phyloP scores from a whole-genome alignment of 345 rosid genomes.

The Rhodamnia rubescens region DNA sequence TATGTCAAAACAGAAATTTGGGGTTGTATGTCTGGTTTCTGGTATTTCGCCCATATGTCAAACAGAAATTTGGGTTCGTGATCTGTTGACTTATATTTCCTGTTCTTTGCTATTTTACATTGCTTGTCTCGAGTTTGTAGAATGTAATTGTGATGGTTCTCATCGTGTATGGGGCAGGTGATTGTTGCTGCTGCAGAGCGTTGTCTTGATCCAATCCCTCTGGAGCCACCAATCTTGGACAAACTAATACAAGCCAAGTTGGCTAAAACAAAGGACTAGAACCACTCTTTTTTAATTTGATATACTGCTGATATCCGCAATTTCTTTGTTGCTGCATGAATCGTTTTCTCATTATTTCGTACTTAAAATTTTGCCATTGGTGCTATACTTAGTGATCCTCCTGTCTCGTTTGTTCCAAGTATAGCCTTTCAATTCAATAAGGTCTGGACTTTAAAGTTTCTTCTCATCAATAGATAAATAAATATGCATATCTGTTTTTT shows the following conservation, averaged over 20 bases:
- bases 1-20: not conserved
- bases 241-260: conserved; percentile 85
- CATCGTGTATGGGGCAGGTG: conserved; percentile 40
- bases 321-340: not conserved
- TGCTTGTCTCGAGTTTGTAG: not conserved
- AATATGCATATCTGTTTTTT: no score
- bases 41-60: not conserved
- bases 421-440: not conserved
- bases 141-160: not conserved
- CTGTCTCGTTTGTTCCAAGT: not conserved
- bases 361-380: not conserved
- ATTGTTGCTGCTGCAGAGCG: conserved; percentile 92
- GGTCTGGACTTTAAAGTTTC: not conserved
- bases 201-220: conserved; percentile 78
- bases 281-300: not conserved
- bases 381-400: not conserved
- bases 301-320: not conserved
- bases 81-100: not conserved
- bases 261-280: conserved; percentile 44
- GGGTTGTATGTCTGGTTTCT: not conserved
- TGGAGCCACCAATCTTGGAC: conserved; percentile 92
- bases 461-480: not conserved
- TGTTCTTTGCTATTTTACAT: not conserved
- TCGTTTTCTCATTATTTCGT: not conserved
- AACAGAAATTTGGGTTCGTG: not conserved